phyloP scores from a whole-genome alignment of 2,329 filamentous ascomycete genomes.

The Knufia petricola region DNA sequence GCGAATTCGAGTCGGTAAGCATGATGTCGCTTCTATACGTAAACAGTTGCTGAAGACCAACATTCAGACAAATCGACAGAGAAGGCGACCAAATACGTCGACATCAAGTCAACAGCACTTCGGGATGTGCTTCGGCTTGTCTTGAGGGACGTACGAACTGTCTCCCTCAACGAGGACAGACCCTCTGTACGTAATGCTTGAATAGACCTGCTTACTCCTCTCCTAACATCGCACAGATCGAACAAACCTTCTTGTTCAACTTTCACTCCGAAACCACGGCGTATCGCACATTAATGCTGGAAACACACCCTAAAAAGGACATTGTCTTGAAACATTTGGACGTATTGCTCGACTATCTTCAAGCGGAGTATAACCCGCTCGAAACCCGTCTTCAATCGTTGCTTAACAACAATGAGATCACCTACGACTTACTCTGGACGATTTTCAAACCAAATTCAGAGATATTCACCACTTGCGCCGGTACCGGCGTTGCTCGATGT shows the following conservation, averaged over 20 bases:
- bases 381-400: constrained; percentile 23
- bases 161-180: constrained; percentile 27
- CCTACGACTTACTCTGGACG: constrained; percentile 29
- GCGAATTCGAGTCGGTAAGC: too few species aligned
- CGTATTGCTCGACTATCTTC: constrained; percentile 25
- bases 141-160: constrained; percentile 24
- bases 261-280: constrained; percentile 20
- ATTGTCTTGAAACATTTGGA: constrained; percentile 14
- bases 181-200: constrained; percentile 22
- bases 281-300: constrained; percentile 3
- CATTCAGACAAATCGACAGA: too few species aligned
- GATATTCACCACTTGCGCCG: constrained; percentile 21
- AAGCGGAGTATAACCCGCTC: constrained; percentile 17
- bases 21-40: too few species aligned
- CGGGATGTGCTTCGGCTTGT: constrained; percentile 26
- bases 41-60: too few species aligned
- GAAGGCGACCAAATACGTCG: too few species aligned
- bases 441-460: constrained; percentile 29
- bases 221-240: constrained; percentile 11
- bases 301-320: not conserved
- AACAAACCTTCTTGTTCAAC: constrained; percentile 22
- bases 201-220: not conserved
- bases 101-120: constrained; percentile 28
- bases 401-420: constrained; percentile 26
- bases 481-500: constrained; percentile 14